Conservation (phyloP, 1,139 yeast genomes). For the Candida tetrigidarum region DNA sequence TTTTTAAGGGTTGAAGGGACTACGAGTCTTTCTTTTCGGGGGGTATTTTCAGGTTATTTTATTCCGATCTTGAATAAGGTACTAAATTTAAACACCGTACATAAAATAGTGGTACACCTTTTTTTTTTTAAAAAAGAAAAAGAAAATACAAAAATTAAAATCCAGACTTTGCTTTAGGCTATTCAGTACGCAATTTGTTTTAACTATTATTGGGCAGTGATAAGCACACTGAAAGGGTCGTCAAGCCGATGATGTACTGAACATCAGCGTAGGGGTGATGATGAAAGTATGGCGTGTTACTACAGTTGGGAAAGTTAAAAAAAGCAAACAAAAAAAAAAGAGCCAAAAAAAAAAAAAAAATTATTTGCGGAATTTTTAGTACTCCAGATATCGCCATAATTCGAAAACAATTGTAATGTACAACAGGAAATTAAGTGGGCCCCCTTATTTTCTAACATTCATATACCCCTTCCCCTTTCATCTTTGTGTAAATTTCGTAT, state of each 20-base stretch:
- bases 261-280: neutral
- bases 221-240: neutral
- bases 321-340: neutral
- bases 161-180: too few relatives aligned
- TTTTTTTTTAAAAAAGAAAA: too few relatives aligned
- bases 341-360: neutral
- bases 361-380: neutral
- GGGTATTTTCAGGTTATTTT: too few relatives aligned
- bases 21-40: too few relatives aligned
- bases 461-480: neutral
- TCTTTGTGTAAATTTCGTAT: conserved; percentile 3
- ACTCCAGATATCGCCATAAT: too few relatives aligned
- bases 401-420: neutral
- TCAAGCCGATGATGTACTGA: conserved; percentile 5
- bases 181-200: too few relatives aligned
- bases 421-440: neutral
- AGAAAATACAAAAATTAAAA: too few relatives aligned
- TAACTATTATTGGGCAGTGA: neutral
- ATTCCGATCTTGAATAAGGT: too few relatives aligned
- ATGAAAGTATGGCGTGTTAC: neutral
- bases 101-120: too few relatives aligned
- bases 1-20: too few relatives aligned
- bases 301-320: neutral
- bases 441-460: neutral
- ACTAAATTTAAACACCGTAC: too few relatives aligned